These are phyloP conservation scores for Limonomyces culmigenus DNA, from an alignment of 1,284 basidiomycete species.

Conservation along the genomic window DNA sequence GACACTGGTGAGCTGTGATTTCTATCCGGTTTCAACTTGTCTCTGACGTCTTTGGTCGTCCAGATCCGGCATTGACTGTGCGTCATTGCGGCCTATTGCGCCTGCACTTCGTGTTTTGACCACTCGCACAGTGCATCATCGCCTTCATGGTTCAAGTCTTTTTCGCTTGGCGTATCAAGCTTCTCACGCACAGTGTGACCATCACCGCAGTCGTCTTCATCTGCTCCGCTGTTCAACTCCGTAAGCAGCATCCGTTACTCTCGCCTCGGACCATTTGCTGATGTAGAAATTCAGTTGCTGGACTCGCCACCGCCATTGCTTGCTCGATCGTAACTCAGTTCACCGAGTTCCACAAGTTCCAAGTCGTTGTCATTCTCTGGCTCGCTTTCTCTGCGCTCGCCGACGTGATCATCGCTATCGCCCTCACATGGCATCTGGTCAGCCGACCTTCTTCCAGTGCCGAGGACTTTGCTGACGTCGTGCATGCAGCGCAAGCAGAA, in stretches of 20 bases:
- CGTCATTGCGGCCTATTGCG: slow-evolving; percentile 1
- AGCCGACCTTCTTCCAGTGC: background rate
- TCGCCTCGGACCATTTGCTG: background rate
- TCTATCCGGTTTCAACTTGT: background rate
- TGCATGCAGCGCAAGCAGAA: slow-evolving; percentile 8
- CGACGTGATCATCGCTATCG: slow-evolving; percentile 10
- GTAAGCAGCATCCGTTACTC: background rate
- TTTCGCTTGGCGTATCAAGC: slow-evolving; percentile 16
- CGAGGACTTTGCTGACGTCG: background rate
- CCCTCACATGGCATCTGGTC: slow-evolving; percentile 1
- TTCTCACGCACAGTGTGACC: slow-evolving; percentile 2
- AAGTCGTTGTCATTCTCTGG: slow-evolving; percentile 20
- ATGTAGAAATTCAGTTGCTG: background rate
- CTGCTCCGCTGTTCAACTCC: background rate
- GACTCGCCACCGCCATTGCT: slow-evolving; percentile 17
- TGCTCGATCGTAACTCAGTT: slow-evolving; percentile 18
- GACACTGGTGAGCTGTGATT: slow-evolving; percentile 16
- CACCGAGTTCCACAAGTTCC: slow-evolving; percentile 17
- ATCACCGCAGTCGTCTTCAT: slow-evolving; percentile 2
- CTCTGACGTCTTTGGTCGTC: background rate
- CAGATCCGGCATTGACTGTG: slow-evolving; percentile 19
- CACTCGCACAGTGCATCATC: slow-evolving; percentile 15
- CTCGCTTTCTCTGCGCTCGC: slow-evolving; percentile 16
- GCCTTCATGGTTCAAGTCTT: slow-evolving; percentile 18
- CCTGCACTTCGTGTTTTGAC: background rate